Conservation (phyloP, 2,329 filamentous ascomycete genomes). For the Apiospora kogelbergensis region DNA sequence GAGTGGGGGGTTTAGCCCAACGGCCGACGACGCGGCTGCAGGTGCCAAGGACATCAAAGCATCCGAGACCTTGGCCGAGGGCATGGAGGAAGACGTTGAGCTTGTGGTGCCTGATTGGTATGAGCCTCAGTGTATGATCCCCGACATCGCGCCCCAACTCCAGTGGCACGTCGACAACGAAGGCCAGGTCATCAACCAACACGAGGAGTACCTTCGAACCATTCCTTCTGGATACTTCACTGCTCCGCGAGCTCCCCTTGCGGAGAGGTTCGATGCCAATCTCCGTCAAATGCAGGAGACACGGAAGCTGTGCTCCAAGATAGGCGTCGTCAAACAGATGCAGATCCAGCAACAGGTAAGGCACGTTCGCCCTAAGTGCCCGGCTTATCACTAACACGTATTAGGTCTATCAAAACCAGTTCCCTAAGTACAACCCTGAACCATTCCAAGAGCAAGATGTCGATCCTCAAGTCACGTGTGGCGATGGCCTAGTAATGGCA, state of each 20-base stretch:
- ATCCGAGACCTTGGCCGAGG: conserved; percentile 83
- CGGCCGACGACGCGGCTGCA: conserved; percentile 45
- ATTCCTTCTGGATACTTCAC: conserved; percentile 74
- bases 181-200: conserved; percentile 84
- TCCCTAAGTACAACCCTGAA: conserved; percentile 91
- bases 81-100: conserved; percentile 88
- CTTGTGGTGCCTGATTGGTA: conserved; percentile 92
- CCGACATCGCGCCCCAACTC: conserved; percentile 75
- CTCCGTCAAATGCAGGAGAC: conserved; percentile 96
- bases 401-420: conserved; percentile 95
- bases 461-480: conserved; percentile 84
- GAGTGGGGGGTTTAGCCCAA: conserved; percentile 39
- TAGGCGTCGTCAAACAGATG: conserved; percentile 99
- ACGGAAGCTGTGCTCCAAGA: conserved; percentile 91
- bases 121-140: conserved; percentile 80
- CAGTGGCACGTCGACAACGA: conserved; percentile 89
- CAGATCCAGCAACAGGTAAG: conserved; percentile 90
- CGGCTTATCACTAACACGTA: conserved; percentile 25
- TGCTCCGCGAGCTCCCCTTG: conserved; percentile 70
- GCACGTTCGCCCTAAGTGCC: neutral
- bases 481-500: conserved; percentile 85
- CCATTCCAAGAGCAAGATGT: conserved; percentile 86
- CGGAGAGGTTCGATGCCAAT: conserved; percentile 83
- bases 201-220: conserved; percentile 79
- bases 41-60: conserved; percentile 50